These are phyloP conservation scores for Kwoniella mangroviensis DNA, from an alignment of 768 basidiomycete genomes.

Conservation along the genomic window DNA sequence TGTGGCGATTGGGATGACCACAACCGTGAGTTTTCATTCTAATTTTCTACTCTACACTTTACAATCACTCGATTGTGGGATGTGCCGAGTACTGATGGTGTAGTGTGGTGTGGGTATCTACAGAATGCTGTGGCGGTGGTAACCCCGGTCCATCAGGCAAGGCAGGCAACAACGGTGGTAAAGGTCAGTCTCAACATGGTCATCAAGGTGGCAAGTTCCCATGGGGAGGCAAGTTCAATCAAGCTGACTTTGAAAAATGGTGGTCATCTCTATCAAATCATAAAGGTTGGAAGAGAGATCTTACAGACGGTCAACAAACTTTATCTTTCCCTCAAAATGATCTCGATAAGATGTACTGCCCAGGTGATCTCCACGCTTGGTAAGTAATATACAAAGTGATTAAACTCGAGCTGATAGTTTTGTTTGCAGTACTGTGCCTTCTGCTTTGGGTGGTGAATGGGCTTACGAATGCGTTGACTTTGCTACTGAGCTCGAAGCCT, in stretches of 20 bases:
- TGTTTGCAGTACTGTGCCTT: slow-evolving; percentile 28
- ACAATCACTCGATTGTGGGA: background rate
- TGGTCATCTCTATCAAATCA: slow-evolving; percentile 11
- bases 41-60: background rate
- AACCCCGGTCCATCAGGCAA: slow-evolving; percentile 14
- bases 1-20: slow-evolving; percentile 45
- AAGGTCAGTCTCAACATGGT: slow-evolving; percentile 3
- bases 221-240: slow-evolving; percentile 23
- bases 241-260: slow-evolving; percentile 24
- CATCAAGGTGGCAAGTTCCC: slow-evolving; percentile 19
- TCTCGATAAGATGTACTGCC: slow-evolving; percentile 54
- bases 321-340: slow-evolving; percentile 38
- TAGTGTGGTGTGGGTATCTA: background rate
- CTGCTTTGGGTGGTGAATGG: slow-evolving; percentile 45
- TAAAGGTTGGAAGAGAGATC: slow-evolving; percentile 30
- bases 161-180: slow-evolving; percentile 3
- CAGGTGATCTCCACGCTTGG: slow-evolving; percentile 51
- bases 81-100: background rate
- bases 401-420: too few relatives aligned
- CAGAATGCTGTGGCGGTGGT: slow-evolving; percentile 34
- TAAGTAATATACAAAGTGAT: slow-evolving; percentile 23
- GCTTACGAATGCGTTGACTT: slow-evolving; percentile 55
- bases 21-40: slow-evolving; percentile 26
- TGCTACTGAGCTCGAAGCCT: slow-evolving; percentile 51
- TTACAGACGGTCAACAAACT: slow-evolving; percentile 20